A percentile compares a stretch with the other conserved stretches of the same genome.
These are phyloP conservation scores for Betula pendula DNA, from an alignment of 306 rosid genomes.

Conservation along the genomic window DNA sequence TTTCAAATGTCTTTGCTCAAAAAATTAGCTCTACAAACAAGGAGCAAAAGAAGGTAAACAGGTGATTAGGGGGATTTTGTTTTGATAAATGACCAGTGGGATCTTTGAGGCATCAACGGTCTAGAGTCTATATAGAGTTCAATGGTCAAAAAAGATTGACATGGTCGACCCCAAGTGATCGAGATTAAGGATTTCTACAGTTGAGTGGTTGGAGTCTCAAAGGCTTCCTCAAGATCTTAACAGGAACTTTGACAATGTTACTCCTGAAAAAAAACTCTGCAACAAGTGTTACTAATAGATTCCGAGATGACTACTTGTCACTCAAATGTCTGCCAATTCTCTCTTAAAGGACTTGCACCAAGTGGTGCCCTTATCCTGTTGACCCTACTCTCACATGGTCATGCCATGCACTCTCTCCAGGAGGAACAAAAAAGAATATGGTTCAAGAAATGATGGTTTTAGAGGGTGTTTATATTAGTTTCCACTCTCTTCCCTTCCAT, in stretches of 20 bases:
- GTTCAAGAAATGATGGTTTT: neutral
- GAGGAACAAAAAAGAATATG: neutral
- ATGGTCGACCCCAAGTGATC: neutral
- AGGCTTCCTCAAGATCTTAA: neutral
- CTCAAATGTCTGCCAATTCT: neutral
- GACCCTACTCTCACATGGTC: neutral
- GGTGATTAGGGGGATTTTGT: slow-evolving; percentile 15
- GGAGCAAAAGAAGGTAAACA: slow-evolving; percentile 1
- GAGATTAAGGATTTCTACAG: neutral
- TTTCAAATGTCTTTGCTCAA: slow-evolving; percentile 9
- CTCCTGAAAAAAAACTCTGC: neutral
- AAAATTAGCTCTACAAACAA: slow-evolving; percentile 4
- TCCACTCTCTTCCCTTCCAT: neutral
- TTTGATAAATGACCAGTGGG: neutral
- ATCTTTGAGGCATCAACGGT: neutral
- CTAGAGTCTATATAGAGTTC: slow-evolving; percentile 5
- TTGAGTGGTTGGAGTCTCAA: neutral
- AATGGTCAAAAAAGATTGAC: neutral
- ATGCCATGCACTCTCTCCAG: neutral
- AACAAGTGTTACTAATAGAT: neutral
- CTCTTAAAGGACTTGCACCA: neutral
- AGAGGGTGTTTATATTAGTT: neutral
- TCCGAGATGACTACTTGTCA: neutral
- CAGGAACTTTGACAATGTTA: neutral
- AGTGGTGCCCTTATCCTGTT: neutral